phyloP scores from a whole-genome alignment of 163 green algal species.

The Botryococcus braunii region DNA sequence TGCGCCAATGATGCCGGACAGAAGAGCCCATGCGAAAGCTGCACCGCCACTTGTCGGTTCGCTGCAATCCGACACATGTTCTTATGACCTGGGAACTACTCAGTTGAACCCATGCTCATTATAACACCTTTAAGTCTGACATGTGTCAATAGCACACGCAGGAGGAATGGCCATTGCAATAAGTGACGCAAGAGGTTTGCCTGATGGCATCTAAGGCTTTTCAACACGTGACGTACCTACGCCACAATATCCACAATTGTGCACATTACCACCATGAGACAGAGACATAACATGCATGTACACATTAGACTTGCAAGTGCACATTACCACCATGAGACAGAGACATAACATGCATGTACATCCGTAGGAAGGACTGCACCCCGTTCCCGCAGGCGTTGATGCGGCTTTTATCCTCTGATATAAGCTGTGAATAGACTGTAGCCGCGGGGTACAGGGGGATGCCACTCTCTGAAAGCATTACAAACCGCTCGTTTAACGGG shows the following conservation, averaged over 20 bases:
- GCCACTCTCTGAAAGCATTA: conserved; percentile 23
- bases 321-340: neutral
- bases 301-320: neutral
- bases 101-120: too few relatives aligned
- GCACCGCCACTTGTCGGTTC: conserved; percentile 10
- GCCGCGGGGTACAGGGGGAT: conserved; percentile 21
- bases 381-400: conserved; percentile 14
- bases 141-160: neutral
- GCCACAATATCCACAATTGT: neutral
- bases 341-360: neutral
- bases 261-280: neutral
- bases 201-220: neutral
- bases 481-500: conserved; percentile 26
- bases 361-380: neutral
- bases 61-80: neutral
- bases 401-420: conserved; percentile 13
- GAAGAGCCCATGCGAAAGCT: conserved; percentile 4
- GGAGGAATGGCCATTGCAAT: neutral
- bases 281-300: neutral
- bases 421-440: conserved; percentile 19
- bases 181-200: neutral
- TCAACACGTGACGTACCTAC: neutral
- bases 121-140: too few relatives aligned
- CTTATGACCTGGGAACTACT: too few relatives aligned
- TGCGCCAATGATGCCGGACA: conserved; percentile 15